These are phyloP conservation scores for Gelatoporia subvermispora DNA, from an alignment of 768 basidiomycete species.

Conservation along the genomic window DNA sequence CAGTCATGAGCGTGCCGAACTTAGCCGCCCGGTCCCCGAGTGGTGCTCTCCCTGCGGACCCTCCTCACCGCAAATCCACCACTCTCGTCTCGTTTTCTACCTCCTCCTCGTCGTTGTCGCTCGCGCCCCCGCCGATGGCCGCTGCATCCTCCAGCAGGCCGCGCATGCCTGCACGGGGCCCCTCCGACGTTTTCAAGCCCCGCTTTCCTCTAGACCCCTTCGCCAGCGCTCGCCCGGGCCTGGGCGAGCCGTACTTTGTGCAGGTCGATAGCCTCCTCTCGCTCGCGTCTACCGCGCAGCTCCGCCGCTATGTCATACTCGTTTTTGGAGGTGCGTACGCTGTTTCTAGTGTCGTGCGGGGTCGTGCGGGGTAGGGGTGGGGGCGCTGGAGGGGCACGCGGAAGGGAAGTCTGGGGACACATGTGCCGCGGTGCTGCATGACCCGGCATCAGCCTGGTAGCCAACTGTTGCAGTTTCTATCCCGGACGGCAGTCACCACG, in stretches of 20 bases:
- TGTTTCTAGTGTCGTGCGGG: neutral
- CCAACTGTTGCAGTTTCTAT: too few relatives aligned
- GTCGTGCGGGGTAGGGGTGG: too few relatives aligned
- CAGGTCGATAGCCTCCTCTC: conserved; percentile 18
- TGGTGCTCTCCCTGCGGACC: too few relatives aligned
- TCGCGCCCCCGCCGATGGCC: neutral
- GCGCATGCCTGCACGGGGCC: neutral
- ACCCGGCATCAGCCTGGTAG: neutral
- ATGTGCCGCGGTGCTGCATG: neutral
- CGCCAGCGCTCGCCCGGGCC: conserved; percentile 6
- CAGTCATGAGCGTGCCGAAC: too few relatives aligned
- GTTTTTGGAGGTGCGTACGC: conserved; percentile 32
- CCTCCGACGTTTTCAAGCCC: conserved; percentile 26
- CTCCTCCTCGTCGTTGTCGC: neutral
- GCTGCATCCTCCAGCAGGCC: conserved; percentile 9
- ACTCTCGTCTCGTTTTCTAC: neutral
- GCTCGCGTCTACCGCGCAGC: conserved; percentile 11
- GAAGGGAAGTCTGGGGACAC: too few relatives aligned
- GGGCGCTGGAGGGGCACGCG: too few relatives aligned
- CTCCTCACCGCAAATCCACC: too few relatives aligned
- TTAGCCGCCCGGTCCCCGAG: too few relatives aligned
- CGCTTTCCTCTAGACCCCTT: conserved; percentile 33
- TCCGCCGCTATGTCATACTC: conserved; percentile 30
- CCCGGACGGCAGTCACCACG: too few relatives aligned
- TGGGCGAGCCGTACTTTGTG: neutral